Evolutionary conservation across 805 yeast species (phyloP).

Genomic region (Myxozyma neotropica): DNA sequence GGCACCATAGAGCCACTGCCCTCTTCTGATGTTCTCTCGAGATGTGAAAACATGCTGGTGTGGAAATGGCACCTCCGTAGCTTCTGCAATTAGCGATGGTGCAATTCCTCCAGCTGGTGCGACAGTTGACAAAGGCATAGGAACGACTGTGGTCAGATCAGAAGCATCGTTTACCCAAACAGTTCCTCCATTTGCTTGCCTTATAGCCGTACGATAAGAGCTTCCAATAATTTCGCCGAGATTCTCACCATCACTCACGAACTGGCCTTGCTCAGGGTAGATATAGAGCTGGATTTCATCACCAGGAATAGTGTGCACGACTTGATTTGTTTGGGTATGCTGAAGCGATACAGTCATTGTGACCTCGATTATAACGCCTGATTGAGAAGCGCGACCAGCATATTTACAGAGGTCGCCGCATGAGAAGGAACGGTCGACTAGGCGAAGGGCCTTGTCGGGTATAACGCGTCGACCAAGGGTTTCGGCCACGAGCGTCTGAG

Average conservation of each 20-base stretch:
- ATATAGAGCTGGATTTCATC: conserved; percentile 23
- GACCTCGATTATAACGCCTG: conserved; percentile 24
- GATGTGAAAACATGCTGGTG: conserved; percentile 19
- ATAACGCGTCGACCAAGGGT: conserved; percentile 21
- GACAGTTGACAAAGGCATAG: conserved; percentile 1
- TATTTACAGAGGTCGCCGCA: conserved; percentile 29
- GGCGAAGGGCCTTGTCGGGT: conserved; percentile 30
- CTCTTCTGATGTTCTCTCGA: conserved; percentile 19
- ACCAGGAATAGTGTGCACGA: conserved; percentile 24
- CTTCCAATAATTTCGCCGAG: conserved; percentile 23
- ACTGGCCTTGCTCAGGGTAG: conserved; percentile 28
- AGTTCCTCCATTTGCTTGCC: conserved; percentile 19
- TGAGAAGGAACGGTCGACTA: conserved; percentile 29
- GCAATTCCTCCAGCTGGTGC: conserved; percentile 32
- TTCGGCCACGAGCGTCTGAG: conserved; percentile 28
- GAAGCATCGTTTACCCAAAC: conserved; percentile 27
- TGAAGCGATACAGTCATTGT: conserved; percentile 28
- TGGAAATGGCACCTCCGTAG: conserved; percentile 23
- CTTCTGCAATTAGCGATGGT: conserved; percentile 22
- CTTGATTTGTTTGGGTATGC: conserved; percentile 31
- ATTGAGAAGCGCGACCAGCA: conserved; percentile 17
- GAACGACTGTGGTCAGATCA: conserved; percentile 12
- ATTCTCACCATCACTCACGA: conserved; percentile 22
- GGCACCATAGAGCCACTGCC: conserved; percentile 28
- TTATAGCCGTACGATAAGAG: conserved; percentile 15